Evolutionary conservation across 176 grass and related monocot species (phyloP).

Genomic region (Aegilops tauschii): DNA sequence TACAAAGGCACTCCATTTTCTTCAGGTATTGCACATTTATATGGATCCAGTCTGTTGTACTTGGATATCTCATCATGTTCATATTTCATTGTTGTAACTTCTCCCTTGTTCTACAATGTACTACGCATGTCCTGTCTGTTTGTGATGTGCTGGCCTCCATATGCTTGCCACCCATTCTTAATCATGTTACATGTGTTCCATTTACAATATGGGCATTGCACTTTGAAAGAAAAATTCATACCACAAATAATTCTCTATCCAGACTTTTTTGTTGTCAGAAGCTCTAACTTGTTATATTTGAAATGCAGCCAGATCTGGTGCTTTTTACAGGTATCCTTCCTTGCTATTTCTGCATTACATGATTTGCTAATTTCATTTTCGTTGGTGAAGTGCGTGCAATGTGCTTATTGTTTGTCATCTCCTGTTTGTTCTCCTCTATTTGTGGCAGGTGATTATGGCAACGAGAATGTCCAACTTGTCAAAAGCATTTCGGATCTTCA

Average conservation of each 20-base stretch:
- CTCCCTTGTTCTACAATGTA: neutral
- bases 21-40: constrained; percentile 50
- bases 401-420: constrained; percentile 4
- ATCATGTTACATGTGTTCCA: neutral
- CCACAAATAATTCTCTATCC: neutral
- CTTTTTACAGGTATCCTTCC: constrained; percentile 74
- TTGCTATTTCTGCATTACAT: neutral
- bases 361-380: neutral
- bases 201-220: neutral
- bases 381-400: neutral
- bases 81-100: constrained; percentile 4
- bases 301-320: constrained; percentile 89
- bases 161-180: constrained; percentile 5
- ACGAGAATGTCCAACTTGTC: constrained; percentile 95
- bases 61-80: neutral
- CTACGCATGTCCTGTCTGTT: neutral
- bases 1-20: constrained; percentile 75
- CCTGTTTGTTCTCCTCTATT: neutral
- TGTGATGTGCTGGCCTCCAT: neutral
- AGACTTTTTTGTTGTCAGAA: constrained; percentile 26
- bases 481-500: constrained; percentile 83
- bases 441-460: constrained; percentile 85
- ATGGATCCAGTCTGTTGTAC: constrained; percentile 9
- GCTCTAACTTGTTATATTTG: constrained; percentile 37
- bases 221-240: neutral